Percentiles rank a stretch among this genome's conserved stretches.
Conservation (phyloP, 2,329 filamentous ascomycete species). For the Monilinia fructigena region DNA sequence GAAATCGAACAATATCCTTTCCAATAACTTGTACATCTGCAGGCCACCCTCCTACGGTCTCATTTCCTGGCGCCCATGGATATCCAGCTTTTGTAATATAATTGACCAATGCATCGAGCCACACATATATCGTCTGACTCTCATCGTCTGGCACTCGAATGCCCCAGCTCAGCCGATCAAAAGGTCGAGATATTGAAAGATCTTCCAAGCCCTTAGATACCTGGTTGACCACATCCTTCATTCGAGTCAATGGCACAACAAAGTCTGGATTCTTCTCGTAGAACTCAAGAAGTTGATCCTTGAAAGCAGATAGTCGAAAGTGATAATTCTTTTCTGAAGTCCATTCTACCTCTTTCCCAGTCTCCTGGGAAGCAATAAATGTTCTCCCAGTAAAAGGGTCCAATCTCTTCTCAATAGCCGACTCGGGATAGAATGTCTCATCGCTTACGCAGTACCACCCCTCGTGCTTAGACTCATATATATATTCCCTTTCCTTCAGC, state of each 20-base stretch:
- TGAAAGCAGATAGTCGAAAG: constrained; percentile 83
- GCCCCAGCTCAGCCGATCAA: constrained; percentile 78
- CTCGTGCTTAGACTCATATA: constrained; percentile 83
- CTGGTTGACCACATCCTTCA: constrained; percentile 75
- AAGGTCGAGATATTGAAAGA: constrained; percentile 82
- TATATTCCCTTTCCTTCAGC: constrained; percentile 70
- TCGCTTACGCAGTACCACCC: constrained; percentile 98
- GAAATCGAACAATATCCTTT: constrained; percentile 95
- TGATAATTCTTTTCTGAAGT: constrained; percentile 91
- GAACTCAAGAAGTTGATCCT: constrained; percentile 73
- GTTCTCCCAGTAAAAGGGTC: constrained; percentile 80
- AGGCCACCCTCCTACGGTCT: constrained; percentile 72
- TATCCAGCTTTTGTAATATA: constrained; percentile 89
- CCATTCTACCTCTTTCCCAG: constrained; percentile 92
- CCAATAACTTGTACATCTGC: constrained; percentile 90
- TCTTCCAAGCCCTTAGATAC: constrained; percentile 79
- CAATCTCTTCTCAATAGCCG: constrained; percentile 68
- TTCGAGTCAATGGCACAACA: constrained; percentile 69
- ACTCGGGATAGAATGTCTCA: constrained; percentile 89
- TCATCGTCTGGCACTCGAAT: constrained; percentile 82
- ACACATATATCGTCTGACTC: constrained; percentile 93
- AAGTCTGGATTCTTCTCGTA: constrained; percentile 76
- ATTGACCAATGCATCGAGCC: constrained; percentile 94
- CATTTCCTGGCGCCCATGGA: constrained; percentile 68
- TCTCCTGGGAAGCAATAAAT: constrained; percentile 80